Conservation (phyloP, 2,329 filamentous ascomycete genomes). For the Dactylellina sp. region DNA sequence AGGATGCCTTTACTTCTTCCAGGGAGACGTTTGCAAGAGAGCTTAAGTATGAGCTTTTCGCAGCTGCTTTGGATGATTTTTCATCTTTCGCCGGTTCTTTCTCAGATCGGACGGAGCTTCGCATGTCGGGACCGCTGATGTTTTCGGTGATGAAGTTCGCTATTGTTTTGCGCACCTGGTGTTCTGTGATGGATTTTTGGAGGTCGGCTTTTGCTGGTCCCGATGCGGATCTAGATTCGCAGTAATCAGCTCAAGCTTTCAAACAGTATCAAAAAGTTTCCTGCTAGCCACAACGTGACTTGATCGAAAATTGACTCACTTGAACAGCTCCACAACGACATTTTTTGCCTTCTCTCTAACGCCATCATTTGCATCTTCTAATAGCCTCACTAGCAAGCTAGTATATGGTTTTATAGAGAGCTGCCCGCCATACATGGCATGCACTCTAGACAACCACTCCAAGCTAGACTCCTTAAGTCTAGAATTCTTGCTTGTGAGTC, state of each 20-base stretch:
- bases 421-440: slow-evolving; percentile 65
- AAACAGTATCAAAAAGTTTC: slow-evolving; percentile 17
- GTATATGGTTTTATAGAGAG: slow-evolving; percentile 87
- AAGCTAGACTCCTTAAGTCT: slow-evolving; percentile 86
- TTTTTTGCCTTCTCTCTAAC: slow-evolving; percentile 86
- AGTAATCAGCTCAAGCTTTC: slow-evolving; percentile 46
- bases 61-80: slow-evolving; percentile 1
- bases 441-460: slow-evolving; percentile 84
- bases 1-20: slow-evolving; percentile 80
- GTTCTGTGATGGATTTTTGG: slow-evolving; percentile 84
- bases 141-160: slow-evolving; percentile 82
- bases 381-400: slow-evolving; percentile 81
- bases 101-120: slow-evolving; percentile 38
- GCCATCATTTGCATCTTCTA: slow-evolving; percentile 89
- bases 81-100: slow-evolving; percentile 38
- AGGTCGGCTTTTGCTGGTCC: slow-evolving; percentile 87
- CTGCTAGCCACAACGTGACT: not conserved
- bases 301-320: slow-evolving; percentile 66
- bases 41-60: slow-evolving; percentile 63
- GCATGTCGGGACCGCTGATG: slow-evolving; percentile 66
- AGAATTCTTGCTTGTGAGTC: slow-evolving; percentile 82
- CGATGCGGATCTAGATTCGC: slow-evolving; percentile 73
- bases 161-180: slow-evolving; percentile 88
- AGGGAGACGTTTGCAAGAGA: slow-evolving; percentile 73
- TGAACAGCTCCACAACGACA: slow-evolving; percentile 87